These are phyloP conservation scores for Suillus alpinus DNA, from an alignment of 768 basidiomycete genomes.

Conservation along the genomic window DNA sequence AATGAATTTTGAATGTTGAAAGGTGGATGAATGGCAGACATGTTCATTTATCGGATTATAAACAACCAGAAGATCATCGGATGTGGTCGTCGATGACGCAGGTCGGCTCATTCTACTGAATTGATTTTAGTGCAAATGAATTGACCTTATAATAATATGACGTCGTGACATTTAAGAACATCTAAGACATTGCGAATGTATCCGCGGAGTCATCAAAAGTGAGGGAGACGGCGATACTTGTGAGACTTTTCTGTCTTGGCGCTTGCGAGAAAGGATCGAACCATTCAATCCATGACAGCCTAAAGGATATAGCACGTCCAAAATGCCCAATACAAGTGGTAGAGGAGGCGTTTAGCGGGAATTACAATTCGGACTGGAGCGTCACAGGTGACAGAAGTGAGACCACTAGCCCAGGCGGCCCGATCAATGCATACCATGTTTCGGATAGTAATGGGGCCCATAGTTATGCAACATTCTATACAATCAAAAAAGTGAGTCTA, in stretches of 20 bases:
- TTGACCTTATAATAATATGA: not conserved
- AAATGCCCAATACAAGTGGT: not conserved
- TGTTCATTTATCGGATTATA: not conserved
- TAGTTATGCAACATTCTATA: not conserved
- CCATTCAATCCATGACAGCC: not conserved
- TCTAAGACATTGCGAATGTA: not conserved
- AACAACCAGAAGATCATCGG: not conserved
- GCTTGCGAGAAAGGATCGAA: not conserved
- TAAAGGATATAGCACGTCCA: not conserved
- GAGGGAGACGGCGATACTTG: not conserved
- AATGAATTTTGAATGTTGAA: not conserved
- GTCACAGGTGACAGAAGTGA: not conserved
- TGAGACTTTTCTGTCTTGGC: not conserved
- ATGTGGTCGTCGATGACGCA: not conserved
- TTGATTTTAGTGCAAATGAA: not conserved
- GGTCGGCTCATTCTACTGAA: not conserved
- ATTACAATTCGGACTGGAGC: conserved; percentile 1
- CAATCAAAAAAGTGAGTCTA: not conserved
- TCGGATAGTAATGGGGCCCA: not conserved
- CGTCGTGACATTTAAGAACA: not conserved
- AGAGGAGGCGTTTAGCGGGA: not conserved
- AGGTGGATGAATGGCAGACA: not conserved
- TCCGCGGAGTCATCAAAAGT: not conserved
- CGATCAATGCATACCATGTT: conserved; percentile 7
- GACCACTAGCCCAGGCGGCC: not conserved